phyloP scores from a whole-genome alignment of 371 early-diverging fungal species.

The Coemansia sp. region DNA sequence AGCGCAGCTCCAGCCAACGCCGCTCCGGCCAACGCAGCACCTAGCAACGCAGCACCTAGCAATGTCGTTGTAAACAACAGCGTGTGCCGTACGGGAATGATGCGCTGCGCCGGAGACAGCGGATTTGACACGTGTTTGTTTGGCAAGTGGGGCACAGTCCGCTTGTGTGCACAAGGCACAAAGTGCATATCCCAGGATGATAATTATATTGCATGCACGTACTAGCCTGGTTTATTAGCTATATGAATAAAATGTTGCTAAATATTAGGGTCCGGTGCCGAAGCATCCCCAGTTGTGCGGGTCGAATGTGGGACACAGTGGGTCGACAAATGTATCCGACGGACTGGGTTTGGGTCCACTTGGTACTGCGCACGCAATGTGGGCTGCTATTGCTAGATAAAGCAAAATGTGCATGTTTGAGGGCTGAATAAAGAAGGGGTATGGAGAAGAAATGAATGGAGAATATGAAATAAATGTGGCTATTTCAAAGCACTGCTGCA shows the following conservation, averaged over 20 bases:
- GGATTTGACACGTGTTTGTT: neutral
- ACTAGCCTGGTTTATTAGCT: neutral
- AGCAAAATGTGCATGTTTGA: neutral
- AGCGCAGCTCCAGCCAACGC: too few species aligned
- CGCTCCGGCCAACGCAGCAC: neutral
- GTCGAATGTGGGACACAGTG: constrained; percentile 34
- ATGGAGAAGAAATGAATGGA: neutral
- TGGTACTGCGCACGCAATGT: neutral
- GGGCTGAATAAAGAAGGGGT: neutral
- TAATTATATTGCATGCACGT: neutral
- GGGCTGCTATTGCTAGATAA: neutral
- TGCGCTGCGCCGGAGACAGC: neutral
- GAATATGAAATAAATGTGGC: neutral
- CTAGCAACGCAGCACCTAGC: neutral
- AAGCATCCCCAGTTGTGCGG: constrained; percentile 28
- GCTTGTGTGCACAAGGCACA: neutral
- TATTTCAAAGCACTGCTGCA: neutral
- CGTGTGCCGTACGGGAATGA: constrained; percentile 1
- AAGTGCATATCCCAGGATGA: neutral
- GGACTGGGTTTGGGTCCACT: neutral
- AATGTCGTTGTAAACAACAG: neutral
- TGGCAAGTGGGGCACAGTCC: neutral
- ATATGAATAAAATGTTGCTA: neutral
- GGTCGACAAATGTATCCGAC: neutral
- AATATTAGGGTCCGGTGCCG: constrained; percentile 15